phyloP scores from a whole-genome alignment of 352 stramenopile genomes.

The Pythium insidiosum region DNA sequence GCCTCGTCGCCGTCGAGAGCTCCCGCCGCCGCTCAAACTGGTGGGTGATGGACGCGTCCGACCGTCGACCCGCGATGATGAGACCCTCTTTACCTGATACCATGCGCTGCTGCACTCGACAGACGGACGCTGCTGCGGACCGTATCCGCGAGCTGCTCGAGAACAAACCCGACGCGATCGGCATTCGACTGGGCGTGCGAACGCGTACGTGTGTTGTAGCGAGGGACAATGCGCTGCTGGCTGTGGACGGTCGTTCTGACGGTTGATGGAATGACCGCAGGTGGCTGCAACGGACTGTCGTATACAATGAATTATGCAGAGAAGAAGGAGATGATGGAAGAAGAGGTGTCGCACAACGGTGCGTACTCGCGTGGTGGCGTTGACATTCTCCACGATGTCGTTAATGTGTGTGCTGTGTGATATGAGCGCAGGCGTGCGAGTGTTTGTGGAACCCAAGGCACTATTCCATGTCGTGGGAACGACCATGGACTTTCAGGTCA shows the following conservation, averaged over 20 bases:
- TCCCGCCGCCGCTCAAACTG: slow-evolving; percentile 69
- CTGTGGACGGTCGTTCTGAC: no score
- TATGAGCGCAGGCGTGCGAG: slow-evolving; percentile 70
- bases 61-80: not conserved
- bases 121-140: slow-evolving; percentile 83
- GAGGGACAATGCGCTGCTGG: no score
- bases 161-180: slow-evolving; percentile 86
- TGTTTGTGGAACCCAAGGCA: slow-evolving; percentile 98
- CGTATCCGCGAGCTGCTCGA: slow-evolving; percentile 84
- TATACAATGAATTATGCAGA: slow-evolving; percentile 99
- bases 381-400: not conserved
- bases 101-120: not conserved
- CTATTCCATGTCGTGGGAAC: slow-evolving; percentile 99
- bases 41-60: slow-evolving; percentile 17
- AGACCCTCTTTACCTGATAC: slow-evolving; percentile 1
- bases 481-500: slow-evolving; percentile 95
- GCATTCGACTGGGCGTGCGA: slow-evolving; percentile 94
- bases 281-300: slow-evolving; percentile 97
- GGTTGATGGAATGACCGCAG: no score
- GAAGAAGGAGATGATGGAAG: slow-evolving; percentile 91
- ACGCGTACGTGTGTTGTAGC: slow-evolving; percentile 77
- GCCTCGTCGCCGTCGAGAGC: slow-evolving; percentile 54
- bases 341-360: slow-evolving; percentile 90
- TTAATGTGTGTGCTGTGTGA: not conserved
- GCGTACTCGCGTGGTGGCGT: not conserved